Percentiles rank a stretch among this genome's conserved stretches.
Conservation (phyloP, 352 stramenopile genomes). For the Globisporangium nunn region DNA sequence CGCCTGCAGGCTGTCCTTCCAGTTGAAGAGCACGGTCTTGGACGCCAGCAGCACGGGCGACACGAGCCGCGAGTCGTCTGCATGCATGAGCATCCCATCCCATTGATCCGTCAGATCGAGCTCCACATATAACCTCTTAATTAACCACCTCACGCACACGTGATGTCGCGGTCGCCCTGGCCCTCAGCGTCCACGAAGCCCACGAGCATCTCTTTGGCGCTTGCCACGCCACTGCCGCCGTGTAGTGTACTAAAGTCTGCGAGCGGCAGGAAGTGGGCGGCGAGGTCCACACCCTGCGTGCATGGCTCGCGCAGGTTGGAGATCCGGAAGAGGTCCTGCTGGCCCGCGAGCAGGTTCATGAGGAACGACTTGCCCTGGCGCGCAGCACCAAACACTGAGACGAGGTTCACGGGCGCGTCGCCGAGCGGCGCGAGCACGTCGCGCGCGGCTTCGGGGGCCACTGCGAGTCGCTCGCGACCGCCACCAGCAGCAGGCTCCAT, state of each 20-base stretch:
- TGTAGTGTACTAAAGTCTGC: slow-evolving; percentile 66
- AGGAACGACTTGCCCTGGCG: slow-evolving; percentile 83
- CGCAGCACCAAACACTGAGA: slow-evolving; percentile 81
- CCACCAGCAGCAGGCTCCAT: slow-evolving; percentile 34
- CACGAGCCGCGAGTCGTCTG: slow-evolving; percentile 77
- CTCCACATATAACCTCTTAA: neutral
- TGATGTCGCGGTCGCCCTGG: slow-evolving; percentile 82
- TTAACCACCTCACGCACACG: slow-evolving; percentile 25
- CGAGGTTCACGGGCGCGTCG: slow-evolving; percentile 68
- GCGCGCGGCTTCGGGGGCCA: slow-evolving; percentile 40
- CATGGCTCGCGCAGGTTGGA: slow-evolving; percentile 82
- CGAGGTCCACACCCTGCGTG: slow-evolving; percentile 81
- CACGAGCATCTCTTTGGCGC: slow-evolving; percentile 47
- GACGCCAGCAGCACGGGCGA: slow-evolving; percentile 79
- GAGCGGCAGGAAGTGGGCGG: slow-evolving; percentile 67
- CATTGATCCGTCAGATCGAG: too few species aligned
- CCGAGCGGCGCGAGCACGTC: slow-evolving; percentile 59
- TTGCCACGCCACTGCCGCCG: slow-evolving; percentile 31
- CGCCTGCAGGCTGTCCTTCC: slow-evolving; percentile 83
- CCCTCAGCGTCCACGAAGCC: slow-evolving; percentile 84
- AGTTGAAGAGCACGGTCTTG: slow-evolving; percentile 87
- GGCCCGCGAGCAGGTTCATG: slow-evolving; percentile 82
- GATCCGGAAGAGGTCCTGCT: slow-evolving; percentile 86
- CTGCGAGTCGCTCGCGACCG: slow-evolving; percentile 61
- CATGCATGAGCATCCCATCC: neutral